Evolutionary conservation across 2,329 filamentous ascomycete genomes (phyloP).

Genomic region (Fusarium liriodendri): DNA sequence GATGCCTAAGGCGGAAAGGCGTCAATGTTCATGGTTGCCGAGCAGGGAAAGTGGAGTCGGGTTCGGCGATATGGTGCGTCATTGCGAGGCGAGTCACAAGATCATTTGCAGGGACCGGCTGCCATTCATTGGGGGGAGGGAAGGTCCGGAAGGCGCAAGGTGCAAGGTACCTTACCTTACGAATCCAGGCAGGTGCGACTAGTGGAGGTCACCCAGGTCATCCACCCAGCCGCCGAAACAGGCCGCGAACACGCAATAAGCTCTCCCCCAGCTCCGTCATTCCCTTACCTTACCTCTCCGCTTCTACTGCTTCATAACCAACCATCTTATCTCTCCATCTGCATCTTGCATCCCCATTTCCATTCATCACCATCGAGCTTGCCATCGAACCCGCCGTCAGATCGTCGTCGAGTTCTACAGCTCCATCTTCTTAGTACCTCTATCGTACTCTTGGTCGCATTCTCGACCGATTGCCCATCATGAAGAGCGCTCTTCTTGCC

Average conservation of each 20-base stretch:
- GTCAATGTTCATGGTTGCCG: conserved; percentile 38
- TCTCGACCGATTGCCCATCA: conserved; percentile 59
- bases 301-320: conserved; percentile 36
- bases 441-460: conserved; percentile 18
- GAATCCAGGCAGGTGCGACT: conserved; percentile 38
- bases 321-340: conserved; percentile 41
- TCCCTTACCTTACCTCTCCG: conserved; percentile 35
- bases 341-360: conserved; percentile 27
- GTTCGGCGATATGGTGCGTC: conserved; percentile 42
- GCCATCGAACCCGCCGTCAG: conserved; percentile 20
- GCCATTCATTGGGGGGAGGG: conserved; percentile 3
- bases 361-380: conserved; percentile 21
- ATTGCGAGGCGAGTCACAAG: conserved; percentile 44
- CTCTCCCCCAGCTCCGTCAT: conserved; percentile 43
- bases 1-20: conserved; percentile 45
- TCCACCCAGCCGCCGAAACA: conserved; percentile 36
- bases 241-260: conserved; percentile 42
- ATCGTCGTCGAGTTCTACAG: conserved; percentile 21
- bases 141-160: conserved; percentile 20
- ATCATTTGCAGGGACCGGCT: conserved; percentile 31
- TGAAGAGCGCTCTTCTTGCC: conserved; percentile 88
- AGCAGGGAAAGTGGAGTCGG: conserved; percentile 40
- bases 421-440: background rate
- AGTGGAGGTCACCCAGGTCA: conserved; percentile 7
- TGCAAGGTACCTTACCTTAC: conserved; percentile 13